Conservation (phyloP, 2,329 filamentous ascomycete species). For the Pseudogymnoascus sp. region DNA sequence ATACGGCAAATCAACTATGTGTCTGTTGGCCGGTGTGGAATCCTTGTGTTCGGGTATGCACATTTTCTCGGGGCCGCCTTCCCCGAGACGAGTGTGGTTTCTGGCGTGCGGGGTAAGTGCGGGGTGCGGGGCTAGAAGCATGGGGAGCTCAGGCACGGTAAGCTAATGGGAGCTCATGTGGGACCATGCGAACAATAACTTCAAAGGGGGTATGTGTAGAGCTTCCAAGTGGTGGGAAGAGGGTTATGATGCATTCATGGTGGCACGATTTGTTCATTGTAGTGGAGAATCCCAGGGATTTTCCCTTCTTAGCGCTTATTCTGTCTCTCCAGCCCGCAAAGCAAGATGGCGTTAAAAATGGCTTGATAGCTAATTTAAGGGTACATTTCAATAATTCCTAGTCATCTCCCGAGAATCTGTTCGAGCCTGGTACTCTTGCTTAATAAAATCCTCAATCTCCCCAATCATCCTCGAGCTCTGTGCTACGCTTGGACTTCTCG, state of each 20-base stretch:
- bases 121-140: not conserved
- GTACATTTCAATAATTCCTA: not conserved
- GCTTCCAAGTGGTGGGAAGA: not conserved
- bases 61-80: conserved; percentile 1
- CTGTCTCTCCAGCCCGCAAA: not conserved
- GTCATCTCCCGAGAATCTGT: not conserved
- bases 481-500: conserved; percentile 36
- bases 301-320: not conserved
- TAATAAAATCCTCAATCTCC: conserved; percentile 38
- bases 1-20: not conserved
- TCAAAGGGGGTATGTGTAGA: not conserved
- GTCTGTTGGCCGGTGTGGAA: not conserved
- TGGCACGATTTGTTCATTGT: not conserved
- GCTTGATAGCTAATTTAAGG: not conserved
- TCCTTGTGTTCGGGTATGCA: not conserved
- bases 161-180: not conserved
- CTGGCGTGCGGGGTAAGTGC: not conserved
- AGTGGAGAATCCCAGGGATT: not conserved
- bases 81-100: not conserved
- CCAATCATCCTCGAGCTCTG: conserved; percentile 41
- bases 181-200: not conserved
- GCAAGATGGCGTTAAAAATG: not conserved
- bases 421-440: conserved; percentile 27
- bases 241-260: not conserved
- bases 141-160: not conserved